Evolutionary conservation across 179 eudicot genomes (phyloP).

Genomic region (Silene noctiflora): DNA sequence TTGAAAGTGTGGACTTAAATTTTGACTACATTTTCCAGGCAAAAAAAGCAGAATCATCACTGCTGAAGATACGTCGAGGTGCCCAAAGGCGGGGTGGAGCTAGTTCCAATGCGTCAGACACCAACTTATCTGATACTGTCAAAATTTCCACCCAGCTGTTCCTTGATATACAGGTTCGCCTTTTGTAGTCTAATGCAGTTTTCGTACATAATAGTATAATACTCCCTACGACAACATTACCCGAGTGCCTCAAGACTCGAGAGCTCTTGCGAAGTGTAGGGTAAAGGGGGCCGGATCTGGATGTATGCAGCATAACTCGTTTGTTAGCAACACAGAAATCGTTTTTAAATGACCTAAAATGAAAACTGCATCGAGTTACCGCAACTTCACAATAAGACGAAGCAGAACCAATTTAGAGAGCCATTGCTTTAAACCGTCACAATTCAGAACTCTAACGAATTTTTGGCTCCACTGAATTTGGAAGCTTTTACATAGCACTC

Average conservation of each 20-base stretch:
- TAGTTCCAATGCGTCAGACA: conserved; percentile 71
- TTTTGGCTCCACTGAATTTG: not conserved
- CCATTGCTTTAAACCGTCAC: not conserved
- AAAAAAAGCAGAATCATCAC: conserved; percentile 73
- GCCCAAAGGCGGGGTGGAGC: conserved; percentile 90
- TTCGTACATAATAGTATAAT: not conserved
- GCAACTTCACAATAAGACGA: not conserved
- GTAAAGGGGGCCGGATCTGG: not conserved
- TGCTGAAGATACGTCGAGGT: conserved; percentile 70
- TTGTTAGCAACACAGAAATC: not conserved
- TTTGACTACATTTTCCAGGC: conserved; percentile 42
- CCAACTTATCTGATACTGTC: conserved; percentile 75
- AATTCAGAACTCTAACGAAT: not conserved
- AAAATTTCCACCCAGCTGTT: conserved; percentile 91
- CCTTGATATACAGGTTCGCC: conserved; percentile 87
- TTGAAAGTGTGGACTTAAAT: conserved; percentile 3
- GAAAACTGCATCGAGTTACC: not conserved
- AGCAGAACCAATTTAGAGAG: not conserved
- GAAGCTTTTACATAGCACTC: not conserved
- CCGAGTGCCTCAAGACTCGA: not conserved
- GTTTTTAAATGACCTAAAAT: not conserved
- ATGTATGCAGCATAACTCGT: not conserved
- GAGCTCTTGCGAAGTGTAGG: not conserved
- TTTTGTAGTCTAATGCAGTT: not conserved
- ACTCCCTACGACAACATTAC: not conserved